A percentile compares a stretch with the other conserved stretches of the same genome.
Evolutionary conservation across 78 protist genomes (phyloP).

Genomic region (Dictyostelium capitatum): DNA sequence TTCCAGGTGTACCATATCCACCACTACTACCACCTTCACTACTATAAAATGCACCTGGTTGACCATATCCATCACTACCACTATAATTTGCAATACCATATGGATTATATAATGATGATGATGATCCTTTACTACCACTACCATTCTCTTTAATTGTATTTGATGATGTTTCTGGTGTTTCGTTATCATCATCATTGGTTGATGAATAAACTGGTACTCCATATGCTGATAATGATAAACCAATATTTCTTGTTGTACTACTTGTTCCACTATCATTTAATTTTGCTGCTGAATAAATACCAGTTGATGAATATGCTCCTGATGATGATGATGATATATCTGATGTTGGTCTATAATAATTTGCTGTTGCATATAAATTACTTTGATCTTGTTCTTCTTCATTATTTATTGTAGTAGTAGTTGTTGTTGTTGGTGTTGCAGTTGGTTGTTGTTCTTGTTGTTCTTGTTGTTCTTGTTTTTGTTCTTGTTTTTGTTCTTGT

Average conservation of each 20-base stretch:
- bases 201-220: not conserved
- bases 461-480: not conserved
- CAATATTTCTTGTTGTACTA: not conserved
- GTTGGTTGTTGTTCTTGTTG: not conserved
- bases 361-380: not conserved
- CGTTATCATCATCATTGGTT: not conserved
- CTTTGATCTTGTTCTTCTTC: too few species aligned
- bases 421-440: not conserved
- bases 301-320: not conserved
- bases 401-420: not conserved
- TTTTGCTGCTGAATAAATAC: not conserved
- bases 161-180: not conserved
- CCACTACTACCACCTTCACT: conserved; percentile 21
- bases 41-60: not conserved
- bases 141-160: not conserved
- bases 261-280: not conserved
- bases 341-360: not conserved
- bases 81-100: conserved; percentile 13
- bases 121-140: not conserved
- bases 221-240: not conserved
- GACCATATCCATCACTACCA: conserved; percentile 11
- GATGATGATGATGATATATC: not conserved
- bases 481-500: not conserved
- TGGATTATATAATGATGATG: not conserved
- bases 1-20: not conserved